Conservation (phyloP, 2,329 filamentous ascomycete species). For the Neofusicoccum sp. region DNA sequence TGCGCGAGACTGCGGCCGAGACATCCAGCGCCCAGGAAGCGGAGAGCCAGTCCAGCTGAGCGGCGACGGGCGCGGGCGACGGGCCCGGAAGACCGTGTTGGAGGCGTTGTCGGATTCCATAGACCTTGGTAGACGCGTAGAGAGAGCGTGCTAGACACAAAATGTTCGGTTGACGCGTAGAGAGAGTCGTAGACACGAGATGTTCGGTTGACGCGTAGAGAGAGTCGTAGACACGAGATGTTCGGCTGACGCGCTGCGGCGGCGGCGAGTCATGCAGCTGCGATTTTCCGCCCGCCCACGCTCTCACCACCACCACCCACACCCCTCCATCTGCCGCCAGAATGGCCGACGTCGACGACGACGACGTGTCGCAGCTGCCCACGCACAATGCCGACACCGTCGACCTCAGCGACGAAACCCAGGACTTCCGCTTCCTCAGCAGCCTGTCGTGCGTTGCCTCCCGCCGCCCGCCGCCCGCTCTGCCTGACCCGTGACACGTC, state of each 20-base stretch:
- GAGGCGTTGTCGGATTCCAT: background rate
- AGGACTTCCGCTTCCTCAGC: slow-evolving; percentile 78
- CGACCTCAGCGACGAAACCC: slow-evolving; percentile 73
- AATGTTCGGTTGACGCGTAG: background rate
- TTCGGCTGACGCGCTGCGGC: background rate
- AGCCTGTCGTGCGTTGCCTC: slow-evolving; percentile 50
- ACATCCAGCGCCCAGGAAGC: background rate
- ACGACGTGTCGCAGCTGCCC: slow-evolving; percentile 3
- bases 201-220: background rate
- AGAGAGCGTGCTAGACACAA: background rate
- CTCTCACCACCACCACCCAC: background rate
- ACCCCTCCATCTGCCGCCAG: background rate
- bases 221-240: background rate
- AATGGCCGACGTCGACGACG: slow-evolving; percentile 17
- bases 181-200: background rate
- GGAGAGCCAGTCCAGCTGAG: background rate
- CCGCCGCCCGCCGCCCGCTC: background rate
- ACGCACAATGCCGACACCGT: slow-evolving; percentile 21
- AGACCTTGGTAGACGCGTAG: background rate
- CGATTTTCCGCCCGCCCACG: background rate
- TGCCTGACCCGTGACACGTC: background rate
- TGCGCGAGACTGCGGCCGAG: background rate
- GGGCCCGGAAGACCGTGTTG: background rate
- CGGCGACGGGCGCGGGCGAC: background rate
- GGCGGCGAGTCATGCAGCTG: background rate